These are phyloP conservation scores for Tulasnella sp. DNA, from an alignment of 768 basidiomycete species.

Conservation along the genomic window DNA sequence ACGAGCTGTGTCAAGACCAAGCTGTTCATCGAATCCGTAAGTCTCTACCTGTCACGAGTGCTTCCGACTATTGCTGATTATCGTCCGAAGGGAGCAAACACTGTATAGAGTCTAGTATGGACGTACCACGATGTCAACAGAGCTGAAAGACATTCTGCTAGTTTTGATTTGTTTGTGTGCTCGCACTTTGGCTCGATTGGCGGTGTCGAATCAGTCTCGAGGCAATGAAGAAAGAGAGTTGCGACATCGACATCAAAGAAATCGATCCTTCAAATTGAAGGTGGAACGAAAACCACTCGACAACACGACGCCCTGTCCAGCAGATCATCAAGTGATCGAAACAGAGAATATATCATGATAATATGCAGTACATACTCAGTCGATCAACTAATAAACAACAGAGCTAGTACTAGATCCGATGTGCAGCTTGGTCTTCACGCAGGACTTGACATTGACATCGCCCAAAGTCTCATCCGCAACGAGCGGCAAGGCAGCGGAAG, in stretches of 20 bases:
- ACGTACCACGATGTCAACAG: no score
- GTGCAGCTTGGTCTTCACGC: neutral
- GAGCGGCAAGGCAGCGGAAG: neutral
- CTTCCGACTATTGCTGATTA: no score
- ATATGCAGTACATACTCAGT: neutral
- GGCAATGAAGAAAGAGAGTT: no score
- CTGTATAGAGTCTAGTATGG: neutral
- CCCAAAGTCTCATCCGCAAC: neutral
- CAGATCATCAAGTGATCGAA: no score
- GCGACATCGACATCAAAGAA: no score
- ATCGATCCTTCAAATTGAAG: no score
- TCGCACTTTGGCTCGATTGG: no score
- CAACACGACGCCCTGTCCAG: no score
- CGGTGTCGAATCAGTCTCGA: no score
- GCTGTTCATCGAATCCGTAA: neutral
- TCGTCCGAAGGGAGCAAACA: neutral
- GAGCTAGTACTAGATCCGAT: neutral
- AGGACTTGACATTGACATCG: neutral
- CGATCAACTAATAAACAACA: neutral
- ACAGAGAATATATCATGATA: neutral
- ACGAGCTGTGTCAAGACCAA: neutral
- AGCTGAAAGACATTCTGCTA: no score
- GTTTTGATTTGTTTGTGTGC: no score
- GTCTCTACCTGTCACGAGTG: neutral
- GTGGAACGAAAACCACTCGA: no score